Percentiles rank a stretch among this genome's conserved stretches.
phyloP scores from a whole-genome alignment of 2,329 filamentous ascomycete species.

The Calonectria honghensis region DNA sequence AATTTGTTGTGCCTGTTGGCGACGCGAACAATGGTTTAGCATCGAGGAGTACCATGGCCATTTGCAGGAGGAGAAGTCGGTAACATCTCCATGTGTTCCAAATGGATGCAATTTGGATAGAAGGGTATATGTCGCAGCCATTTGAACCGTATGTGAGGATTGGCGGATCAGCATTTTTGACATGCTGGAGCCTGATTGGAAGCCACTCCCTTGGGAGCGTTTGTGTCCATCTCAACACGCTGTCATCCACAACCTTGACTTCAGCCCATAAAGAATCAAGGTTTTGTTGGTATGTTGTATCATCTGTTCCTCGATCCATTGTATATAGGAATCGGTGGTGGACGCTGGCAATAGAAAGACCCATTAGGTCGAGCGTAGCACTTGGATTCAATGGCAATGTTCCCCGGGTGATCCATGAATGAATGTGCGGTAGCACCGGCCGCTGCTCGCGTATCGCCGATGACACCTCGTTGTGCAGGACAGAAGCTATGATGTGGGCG shows the following conservation, averaged over 20 bases:
- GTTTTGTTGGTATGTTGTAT: not conserved
- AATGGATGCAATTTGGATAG: conserved; percentile 32
- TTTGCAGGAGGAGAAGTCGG: conserved; percentile 34
- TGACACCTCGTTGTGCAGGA: conserved; percentile 33
- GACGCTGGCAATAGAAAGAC: conserved; percentile 30
- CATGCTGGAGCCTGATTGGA: conserved; percentile 16
- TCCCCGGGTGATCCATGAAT: conserved; percentile 27
- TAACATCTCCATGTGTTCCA: conserved; percentile 44
- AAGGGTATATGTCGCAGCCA: conserved; percentile 32
- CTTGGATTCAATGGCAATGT: conserved; percentile 27
- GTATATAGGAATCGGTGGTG: conserved; percentile 30
- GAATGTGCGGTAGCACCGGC: conserved; percentile 23
- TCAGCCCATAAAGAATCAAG: conserved; percentile 27
- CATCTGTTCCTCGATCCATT: not conserved
- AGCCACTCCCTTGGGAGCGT: conserved; percentile 32
- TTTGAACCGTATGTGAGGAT: conserved; percentile 26
- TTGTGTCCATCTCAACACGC: conserved; percentile 30
- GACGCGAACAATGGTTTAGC: not conserved
- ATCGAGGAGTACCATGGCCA: conserved; percentile 30
- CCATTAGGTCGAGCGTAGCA: conserved; percentile 32
- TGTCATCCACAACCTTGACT: conserved; percentile 16
- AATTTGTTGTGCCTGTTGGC: too few species aligned
- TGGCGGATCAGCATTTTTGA: conserved; percentile 5
- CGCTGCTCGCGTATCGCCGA: conserved; percentile 26
- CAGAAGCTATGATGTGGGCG: conserved; percentile 15